Evolutionary conservation across 306 rosid species (phyloP), one percentile per base, ranked within the genome.

Genomic region (Ammopiptanthus mongolicus): DNA sequence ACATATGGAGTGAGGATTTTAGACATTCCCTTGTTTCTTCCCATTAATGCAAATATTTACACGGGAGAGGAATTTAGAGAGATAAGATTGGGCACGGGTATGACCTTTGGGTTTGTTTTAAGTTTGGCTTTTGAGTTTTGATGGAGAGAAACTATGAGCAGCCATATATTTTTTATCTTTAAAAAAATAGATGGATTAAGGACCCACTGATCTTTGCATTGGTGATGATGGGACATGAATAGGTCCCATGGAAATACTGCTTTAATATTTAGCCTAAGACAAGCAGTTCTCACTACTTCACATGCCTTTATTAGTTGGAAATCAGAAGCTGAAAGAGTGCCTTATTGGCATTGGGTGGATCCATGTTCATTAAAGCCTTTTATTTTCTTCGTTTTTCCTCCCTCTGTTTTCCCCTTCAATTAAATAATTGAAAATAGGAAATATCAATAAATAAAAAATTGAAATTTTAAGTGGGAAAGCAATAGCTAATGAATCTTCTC

Each of bases 321-420:
- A 87, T 82, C 82, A 89, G 86, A 80, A 82, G 84, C 84, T 83
- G 55, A 47, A 83, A 73, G 59, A 47, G 17, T 81, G 62, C 85
- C 86, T 82, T 71, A 76, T 78, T 81, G 88, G 74, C 85, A 71
- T 81, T 68, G 87, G 87, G 85, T 83, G 92, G 90, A 87, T 82
- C 88, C 89, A 86, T 84, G 83, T 87, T 76, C 79, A 71, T 74
- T 23, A 7, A 13, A 70, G 28, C 59, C 8, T 47, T 57, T 13
- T 31, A 3, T 21, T 8, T 33, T n/a, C 33, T 71, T 18, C 3
- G 0, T 60, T 37, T 17, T 14, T 7, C 12, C 37, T 18, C 5
- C 6, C 15, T 12, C 18, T 8, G 1, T 62, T 39, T 42, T 62
- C 33, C 6, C 25, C 5, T 53, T 63, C 33, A 17, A 46, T 34